phyloP scores from a whole-genome alignment of 164 flowering plant genomes.

The Annona cherimola region DNA sequence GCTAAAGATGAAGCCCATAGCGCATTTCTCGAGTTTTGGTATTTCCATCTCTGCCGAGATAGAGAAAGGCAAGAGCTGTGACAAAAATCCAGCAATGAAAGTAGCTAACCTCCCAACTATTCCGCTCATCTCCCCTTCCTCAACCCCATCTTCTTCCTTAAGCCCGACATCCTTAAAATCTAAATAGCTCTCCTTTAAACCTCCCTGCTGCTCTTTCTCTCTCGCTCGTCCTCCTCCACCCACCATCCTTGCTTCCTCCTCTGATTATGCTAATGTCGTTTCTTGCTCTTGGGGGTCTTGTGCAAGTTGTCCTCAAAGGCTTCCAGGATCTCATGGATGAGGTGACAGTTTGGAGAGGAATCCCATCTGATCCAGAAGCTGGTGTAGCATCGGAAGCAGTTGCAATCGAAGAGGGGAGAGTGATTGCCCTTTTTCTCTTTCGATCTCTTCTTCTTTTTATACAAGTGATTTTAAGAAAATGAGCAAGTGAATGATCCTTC shows the following conservation, averaged over 20 bases:
- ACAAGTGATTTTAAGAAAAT: too few species aligned
- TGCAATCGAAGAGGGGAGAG: slow-evolving; percentile 29
- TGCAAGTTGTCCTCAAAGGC: slow-evolving; percentile 52
- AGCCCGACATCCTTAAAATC: not conserved
- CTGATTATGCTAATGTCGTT: not conserved
- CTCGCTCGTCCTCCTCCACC: not conserved
- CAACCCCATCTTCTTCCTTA: slow-evolving; percentile 22
- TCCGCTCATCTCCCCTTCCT: slow-evolving; percentile 33
- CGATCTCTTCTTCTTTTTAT: not conserved
- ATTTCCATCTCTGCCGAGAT: too few species aligned
- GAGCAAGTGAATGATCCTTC: too few species aligned
- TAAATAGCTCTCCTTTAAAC: slow-evolving; percentile 4
- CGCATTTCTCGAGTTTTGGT: too few species aligned
- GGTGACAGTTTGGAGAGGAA: slow-evolving; percentile 72
- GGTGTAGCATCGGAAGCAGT: slow-evolving; percentile 59
- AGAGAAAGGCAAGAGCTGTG: too few species aligned
- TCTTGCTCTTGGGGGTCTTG: slow-evolving; percentile 24
- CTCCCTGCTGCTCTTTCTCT: slow-evolving; percentile 7
- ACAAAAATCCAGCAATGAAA: slow-evolving; percentile 24
- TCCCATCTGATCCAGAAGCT: slow-evolving; percentile 85
- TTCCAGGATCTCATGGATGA: slow-evolving; percentile 75
- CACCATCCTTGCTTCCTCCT: slow-evolving; percentile 10
- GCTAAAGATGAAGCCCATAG: too few species aligned
- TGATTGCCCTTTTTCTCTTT: slow-evolving; percentile 20
- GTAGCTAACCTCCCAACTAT: slow-evolving; percentile 51